phyloP scores from a whole-genome alignment of 768 basidiomycete genomes.

The Hericium alpestre region DNA sequence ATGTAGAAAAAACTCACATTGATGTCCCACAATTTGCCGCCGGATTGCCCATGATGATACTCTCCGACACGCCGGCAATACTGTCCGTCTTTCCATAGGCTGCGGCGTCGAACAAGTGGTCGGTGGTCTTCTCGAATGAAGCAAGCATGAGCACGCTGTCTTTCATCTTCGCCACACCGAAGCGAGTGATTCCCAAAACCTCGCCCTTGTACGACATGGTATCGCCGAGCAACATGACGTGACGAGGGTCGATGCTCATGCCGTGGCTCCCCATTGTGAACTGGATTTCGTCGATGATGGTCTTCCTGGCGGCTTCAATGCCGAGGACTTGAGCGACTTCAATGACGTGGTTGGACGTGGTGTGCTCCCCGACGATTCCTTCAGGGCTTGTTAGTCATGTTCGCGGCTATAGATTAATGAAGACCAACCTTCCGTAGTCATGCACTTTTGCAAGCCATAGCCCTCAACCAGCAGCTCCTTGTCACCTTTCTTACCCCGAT shows the following conservation, averaged over 20 bases:
- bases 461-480: constrained; percentile 95
- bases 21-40: constrained; percentile 92
- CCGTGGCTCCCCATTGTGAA: constrained; percentile 96
- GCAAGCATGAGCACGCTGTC: constrained; percentile 98
- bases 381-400: background rate
- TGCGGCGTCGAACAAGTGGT: constrained; percentile 96
- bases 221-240: constrained; percentile 96
- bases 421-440: constrained; percentile 82
- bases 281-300: constrained; percentile 95
- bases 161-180: constrained; percentile 99
- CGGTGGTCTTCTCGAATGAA: constrained; percentile 98
- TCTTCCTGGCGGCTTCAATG: constrained; percentile 89
- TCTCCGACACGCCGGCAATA: constrained; percentile 95
- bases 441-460: constrained; percentile 91
- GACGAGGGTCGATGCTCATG: constrained; percentile 97
- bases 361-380: constrained; percentile 90
- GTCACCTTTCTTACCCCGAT: constrained; percentile 71
- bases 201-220: constrained; percentile 99
- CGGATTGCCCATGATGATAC: constrained; percentile 98
- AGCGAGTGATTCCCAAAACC: constrained; percentile 94
- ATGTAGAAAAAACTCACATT: constrained; percentile 46
- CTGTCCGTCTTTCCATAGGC: constrained; percentile 92
- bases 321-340: constrained; percentile 93
- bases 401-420: background rate
- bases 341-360: constrained; percentile 94